These are phyloP conservation scores for Nicotiana rustica DNA, from an alignment of 305 asterid genomes.

Conservation along the genomic window DNA sequence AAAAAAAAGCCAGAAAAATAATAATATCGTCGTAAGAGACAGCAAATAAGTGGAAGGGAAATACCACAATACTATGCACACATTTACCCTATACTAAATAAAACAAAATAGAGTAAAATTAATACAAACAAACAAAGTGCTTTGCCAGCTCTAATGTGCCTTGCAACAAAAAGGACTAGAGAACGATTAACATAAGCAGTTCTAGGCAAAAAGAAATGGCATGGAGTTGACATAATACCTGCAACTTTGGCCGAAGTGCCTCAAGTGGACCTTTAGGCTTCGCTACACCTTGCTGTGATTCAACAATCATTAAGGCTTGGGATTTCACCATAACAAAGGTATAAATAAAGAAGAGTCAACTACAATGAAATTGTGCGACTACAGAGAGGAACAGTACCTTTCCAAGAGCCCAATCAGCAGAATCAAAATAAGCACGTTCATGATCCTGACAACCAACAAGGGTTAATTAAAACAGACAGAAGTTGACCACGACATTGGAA, in stretches of 20 bases:
- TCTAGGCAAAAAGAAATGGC: not conserved
- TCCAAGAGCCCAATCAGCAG: slow-evolving; percentile 99
- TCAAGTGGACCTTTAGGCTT: slow-evolving; percentile 98
- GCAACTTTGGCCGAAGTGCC: slow-evolving; percentile 98
- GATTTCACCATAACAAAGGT: not conserved
- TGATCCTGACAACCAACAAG: slow-evolving; percentile 73
- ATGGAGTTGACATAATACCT: slow-evolving; percentile 52
- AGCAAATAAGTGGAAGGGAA: too few species aligned
- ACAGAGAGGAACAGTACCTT: slow-evolving; percentile 62
- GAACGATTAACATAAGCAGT: not conserved
- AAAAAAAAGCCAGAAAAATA: too few species aligned
- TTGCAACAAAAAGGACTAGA: not conserved
- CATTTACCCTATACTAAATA: too few species aligned
- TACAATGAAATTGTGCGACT: slow-evolving; percentile 27
- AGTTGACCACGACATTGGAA: not conserved
- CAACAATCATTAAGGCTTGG: slow-evolving; percentile 19
- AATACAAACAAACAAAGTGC: not conserved
- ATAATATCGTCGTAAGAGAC: too few species aligned
- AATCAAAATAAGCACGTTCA: slow-evolving; percentile 96
- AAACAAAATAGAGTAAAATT: not conserved
- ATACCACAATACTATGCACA: too few species aligned
- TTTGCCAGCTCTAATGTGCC: not conserved
- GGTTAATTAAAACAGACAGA: slow-evolving; percentile 10
- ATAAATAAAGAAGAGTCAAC: slow-evolving; percentile 27
- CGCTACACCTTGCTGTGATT: slow-evolving; percentile 85